Evolutionary conservation across 345 rosid species (phyloP).

Genomic region (Melaleuca alternifolia): DNA sequence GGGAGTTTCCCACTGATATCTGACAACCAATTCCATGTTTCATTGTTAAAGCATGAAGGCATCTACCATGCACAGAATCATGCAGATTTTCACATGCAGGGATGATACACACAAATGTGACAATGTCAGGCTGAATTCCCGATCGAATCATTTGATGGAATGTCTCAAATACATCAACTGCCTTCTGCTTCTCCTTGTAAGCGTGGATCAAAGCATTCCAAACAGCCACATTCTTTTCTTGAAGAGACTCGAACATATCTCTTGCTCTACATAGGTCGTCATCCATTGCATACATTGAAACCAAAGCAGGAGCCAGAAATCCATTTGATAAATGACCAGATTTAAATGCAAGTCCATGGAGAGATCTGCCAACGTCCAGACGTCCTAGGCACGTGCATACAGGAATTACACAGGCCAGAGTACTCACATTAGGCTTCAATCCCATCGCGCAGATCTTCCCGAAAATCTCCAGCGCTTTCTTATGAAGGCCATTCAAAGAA

Average conservation of each 20-base stretch:
- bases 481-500: constrained; percentile 23
- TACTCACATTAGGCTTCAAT: constrained; percentile 28
- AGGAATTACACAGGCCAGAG: constrained; percentile 31
- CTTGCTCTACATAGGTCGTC: constrained; percentile 16
- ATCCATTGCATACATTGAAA: constrained; percentile 33
- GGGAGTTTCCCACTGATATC: constrained; percentile 28
- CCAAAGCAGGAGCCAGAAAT: constrained; percentile 35
- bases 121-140: constrained; percentile 12
- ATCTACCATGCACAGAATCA: constrained; percentile 11
- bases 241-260: constrained; percentile 17
- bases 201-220: constrained; percentile 41
- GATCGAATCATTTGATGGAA: constrained; percentile 21
- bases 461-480: constrained; percentile 21
- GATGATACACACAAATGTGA: constrained; percentile 33
- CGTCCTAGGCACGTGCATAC: constrained; percentile 25
- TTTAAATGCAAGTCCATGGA: constrained; percentile 28
- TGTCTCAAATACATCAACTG: constrained; percentile 22
- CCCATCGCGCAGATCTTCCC: constrained; percentile 7
- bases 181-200: constrained; percentile 16
- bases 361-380: constrained; percentile 18
- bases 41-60: constrained; percentile 29
- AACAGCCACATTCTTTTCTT: constrained; percentile 16
- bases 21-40: constrained; percentile 25
- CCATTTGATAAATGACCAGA: constrained; percentile 16
- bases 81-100: constrained; percentile 17